Conservation (phyloP, 208 protist genomes). For the Acanthamoeba lugdunensis region DNA sequence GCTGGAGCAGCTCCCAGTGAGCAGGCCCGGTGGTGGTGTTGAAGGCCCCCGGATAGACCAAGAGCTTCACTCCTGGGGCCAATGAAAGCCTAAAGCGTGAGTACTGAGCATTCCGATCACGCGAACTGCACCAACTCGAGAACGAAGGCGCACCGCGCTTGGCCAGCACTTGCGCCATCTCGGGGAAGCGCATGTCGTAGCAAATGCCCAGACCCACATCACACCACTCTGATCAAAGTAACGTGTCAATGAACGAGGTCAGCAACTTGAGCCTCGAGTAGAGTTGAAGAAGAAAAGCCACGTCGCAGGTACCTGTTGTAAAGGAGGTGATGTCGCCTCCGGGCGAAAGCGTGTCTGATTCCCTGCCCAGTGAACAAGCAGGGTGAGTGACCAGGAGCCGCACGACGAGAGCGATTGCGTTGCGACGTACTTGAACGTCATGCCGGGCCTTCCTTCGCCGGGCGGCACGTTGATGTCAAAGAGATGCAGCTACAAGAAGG, state of each 20-base stretch:
- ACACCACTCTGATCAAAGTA: slow-evolving; percentile 69
- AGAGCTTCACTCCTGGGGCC: slow-evolving; percentile 87
- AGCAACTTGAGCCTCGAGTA: neutral
- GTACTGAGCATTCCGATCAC: neutral
- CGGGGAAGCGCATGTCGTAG: slow-evolving; percentile 97
- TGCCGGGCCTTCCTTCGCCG: slow-evolving; percentile 37
- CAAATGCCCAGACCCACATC: slow-evolving; percentile 97
- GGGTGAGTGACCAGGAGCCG: neutral
- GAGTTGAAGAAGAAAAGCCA: neutral
- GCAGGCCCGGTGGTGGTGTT: slow-evolving; percentile 98
- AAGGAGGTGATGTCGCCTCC: slow-evolving; percentile 26
- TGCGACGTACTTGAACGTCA: slow-evolving; percentile 49
- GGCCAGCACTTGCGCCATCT: slow-evolving; percentile 88
- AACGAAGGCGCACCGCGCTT: slow-evolving; percentile 48
- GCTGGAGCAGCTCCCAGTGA: slow-evolving; percentile 96
- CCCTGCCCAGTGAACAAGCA: neutral
- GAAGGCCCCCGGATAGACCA: slow-evolving; percentile 96
- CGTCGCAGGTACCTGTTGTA: neutral
- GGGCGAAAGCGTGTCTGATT: slow-evolving; percentile 66
- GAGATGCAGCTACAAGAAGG: slow-evolving; percentile 32
- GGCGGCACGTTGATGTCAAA: slow-evolving; percentile 69
- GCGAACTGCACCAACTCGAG: too few species aligned
- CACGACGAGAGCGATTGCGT: neutral
- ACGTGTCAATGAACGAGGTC: neutral
- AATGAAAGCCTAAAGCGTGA: too few species aligned